phyloP scores from a whole-genome alignment of 2,329 filamentous ascomycete species.

The Ophiostoma quercus region DNA sequence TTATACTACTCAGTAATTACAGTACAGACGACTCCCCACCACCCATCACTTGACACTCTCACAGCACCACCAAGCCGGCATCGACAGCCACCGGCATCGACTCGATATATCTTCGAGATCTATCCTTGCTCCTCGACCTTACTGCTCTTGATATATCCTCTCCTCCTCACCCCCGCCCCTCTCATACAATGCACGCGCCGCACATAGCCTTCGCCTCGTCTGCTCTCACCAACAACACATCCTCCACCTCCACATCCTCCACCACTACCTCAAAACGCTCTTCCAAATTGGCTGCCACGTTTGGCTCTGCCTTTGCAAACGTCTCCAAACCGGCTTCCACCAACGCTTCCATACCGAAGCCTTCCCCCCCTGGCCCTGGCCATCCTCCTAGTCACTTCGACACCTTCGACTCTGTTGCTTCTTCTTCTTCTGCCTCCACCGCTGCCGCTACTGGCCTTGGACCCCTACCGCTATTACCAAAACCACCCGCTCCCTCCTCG shows the following conservation, averaged over 20 bases:
- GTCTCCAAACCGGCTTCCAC: not conserved
- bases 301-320: not conserved
- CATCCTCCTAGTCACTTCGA: not conserved
- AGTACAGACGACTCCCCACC: not conserved
- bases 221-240: slow-evolving; percentile 15
- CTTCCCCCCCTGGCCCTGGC: not conserved
- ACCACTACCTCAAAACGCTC: slow-evolving; percentile 10
- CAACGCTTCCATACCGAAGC: not conserved
- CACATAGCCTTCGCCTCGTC: slow-evolving; percentile 24
- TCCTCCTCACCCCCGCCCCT: not conserved
- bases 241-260: slow-evolving; percentile 17
- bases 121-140: not conserved
- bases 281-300: not conserved
- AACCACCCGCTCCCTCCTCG: slow-evolving; percentile 21
- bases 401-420: not conserved
- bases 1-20: too few species aligned
- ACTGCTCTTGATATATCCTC: not conserved
- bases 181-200: slow-evolving; percentile 25
- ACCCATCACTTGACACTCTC: not conserved
- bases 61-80: not conserved
- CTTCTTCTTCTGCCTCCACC: slow-evolving; percentile 12
- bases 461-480: slow-evolving; percentile 21
- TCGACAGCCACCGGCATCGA: slow-evolving; percentile 6
- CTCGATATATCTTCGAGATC: not conserved
- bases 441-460: slow-evolving; percentile 18